Evolutionary conservation across 306 rosid species (phyloP).

Genomic region (Malus sylvestris): DNA sequence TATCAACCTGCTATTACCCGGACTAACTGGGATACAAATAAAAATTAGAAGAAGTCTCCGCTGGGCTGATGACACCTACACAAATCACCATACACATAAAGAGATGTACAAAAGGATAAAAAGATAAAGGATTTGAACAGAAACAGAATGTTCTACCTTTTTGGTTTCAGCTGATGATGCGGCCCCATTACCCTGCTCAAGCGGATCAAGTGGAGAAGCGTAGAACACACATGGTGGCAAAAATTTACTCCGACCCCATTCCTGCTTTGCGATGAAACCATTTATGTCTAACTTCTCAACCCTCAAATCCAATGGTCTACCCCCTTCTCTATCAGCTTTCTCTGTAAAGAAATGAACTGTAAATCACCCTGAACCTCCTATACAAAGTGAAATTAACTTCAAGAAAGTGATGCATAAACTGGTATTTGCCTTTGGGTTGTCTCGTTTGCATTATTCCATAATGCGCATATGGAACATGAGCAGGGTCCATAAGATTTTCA

Average conservation of each 20-base stretch:
- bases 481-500: constrained; percentile 93
- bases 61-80: constrained; percentile 43
- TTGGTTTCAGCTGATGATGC: constrained; percentile 39
- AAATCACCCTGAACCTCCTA: constrained; percentile 12
- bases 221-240: constrained; percentile 65
- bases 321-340: constrained; percentile 92
- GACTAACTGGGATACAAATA: constrained; percentile 81
- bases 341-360: constrained; percentile 28
- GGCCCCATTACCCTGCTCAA: constrained; percentile 30
- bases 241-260: constrained; percentile 42
- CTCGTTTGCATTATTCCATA: constrained; percentile 51
- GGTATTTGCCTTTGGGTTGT: constrained; percentile 42
- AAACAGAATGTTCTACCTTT: constrained; percentile 31
- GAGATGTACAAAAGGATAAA: constrained; percentile 2
- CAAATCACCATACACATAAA: not conserved
- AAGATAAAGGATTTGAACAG: not conserved
- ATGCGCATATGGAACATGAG: constrained; percentile 86
- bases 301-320: constrained; percentile 62
- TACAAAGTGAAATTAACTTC: constrained; percentile 1
- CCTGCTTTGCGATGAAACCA: constrained; percentile 59
- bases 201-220: constrained; percentile 29
- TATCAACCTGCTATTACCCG: constrained; percentile 86
- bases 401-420: not conserved
- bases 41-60: constrained; percentile 41
- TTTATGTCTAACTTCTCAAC: constrained; percentile 42